Conservation (phyloP, 2,329 filamentous ascomycete genomes). For the Aspergillus neoniger region DNA sequence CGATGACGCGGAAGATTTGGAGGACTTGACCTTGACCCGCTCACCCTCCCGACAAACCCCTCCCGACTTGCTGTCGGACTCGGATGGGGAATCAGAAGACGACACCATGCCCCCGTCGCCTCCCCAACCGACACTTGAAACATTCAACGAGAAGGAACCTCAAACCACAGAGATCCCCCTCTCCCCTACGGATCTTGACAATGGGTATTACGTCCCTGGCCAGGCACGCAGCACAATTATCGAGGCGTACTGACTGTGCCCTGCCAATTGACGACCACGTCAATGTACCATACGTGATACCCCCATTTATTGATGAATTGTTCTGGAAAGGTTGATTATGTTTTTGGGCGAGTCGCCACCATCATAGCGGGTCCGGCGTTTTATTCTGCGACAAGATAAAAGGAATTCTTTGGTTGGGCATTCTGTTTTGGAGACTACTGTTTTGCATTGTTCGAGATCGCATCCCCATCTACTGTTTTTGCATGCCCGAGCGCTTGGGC, state of each 20-base stretch:
- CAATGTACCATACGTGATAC: constrained; percentile 24
- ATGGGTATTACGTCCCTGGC: constrained; percentile 51
- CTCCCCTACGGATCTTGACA: constrained; percentile 45
- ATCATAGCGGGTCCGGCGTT: constrained; percentile 18
- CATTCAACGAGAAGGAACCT: constrained; percentile 62
- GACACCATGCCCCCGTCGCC: constrained; percentile 72
- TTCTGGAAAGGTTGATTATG: constrained; percentile 4
- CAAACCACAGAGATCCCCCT: constrained; percentile 45
- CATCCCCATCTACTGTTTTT: constrained; percentile 9
- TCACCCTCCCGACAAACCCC: constrained; percentile 67
- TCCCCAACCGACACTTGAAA: constrained; percentile 56
- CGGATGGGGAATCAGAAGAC: constrained; percentile 67
- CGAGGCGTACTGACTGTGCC: constrained; percentile 48
- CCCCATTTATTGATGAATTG: constrained; percentile 3
- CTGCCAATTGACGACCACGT: constrained; percentile 8
- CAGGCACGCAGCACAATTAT: constrained; percentile 49
- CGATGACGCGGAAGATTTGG: constrained; percentile 61
- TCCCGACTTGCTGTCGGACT: constrained; percentile 70
- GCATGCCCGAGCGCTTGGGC: constrained; percentile 19
- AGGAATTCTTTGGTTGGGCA: neutral
- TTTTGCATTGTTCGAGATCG: constrained; percentile 10
- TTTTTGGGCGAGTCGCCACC: constrained; percentile 10
- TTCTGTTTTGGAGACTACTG: constrained; percentile 6
- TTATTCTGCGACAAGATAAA: constrained; percentile 13
- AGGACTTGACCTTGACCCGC: constrained; percentile 67